Evolutionary conservation across 2,329 filamentous ascomycete species (phyloP).

Genomic region (Drechslerella coelobrocha): DNA sequence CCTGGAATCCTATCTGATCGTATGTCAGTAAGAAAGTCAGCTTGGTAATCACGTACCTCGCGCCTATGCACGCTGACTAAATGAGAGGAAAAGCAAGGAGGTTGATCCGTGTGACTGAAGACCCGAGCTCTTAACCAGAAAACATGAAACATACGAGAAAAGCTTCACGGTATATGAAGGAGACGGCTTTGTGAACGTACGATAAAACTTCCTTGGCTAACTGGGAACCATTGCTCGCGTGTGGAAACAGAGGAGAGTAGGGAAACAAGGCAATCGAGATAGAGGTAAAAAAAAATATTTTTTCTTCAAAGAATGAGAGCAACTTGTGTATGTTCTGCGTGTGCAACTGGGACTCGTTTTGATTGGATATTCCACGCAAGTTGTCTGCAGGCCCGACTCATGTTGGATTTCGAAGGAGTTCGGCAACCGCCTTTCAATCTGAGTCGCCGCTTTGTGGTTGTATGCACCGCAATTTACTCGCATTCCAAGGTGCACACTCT

Average conservation of each 20-base stretch:
- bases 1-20: slow-evolving; percentile 33
- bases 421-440: slow-evolving; percentile 16
- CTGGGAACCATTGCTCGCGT: too few relatives aligned
- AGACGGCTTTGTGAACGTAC: too few relatives aligned
- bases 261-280: slow-evolving; percentile 8
- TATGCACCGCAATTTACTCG: slow-evolving; percentile 27
- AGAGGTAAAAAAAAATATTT: not conserved
- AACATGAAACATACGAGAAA: too few relatives aligned
- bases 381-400: slow-evolving; percentile 19
- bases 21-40: slow-evolving; percentile 14
- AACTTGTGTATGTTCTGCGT: slow-evolving; percentile 5
- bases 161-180: too few relatives aligned
- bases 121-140: too few relatives aligned
- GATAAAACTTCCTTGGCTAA: too few relatives aligned
- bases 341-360: not conserved
- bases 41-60: slow-evolving; percentile 13
- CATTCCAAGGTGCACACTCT: slow-evolving; percentile 31
- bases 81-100: too few relatives aligned
- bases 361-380: not conserved
- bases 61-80: too few relatives aligned
- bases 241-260: too few relatives aligned
- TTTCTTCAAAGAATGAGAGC: slow-evolving; percentile 15
- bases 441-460: slow-evolving; percentile 33
- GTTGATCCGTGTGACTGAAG: too few relatives aligned
- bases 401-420: slow-evolving; percentile 32